Evolutionary conservation across 2,329 filamentous ascomycete genomes (phyloP), one percentile per base, ranked within the genome.

Genomic region (Colletotrichum salicis): DNA sequence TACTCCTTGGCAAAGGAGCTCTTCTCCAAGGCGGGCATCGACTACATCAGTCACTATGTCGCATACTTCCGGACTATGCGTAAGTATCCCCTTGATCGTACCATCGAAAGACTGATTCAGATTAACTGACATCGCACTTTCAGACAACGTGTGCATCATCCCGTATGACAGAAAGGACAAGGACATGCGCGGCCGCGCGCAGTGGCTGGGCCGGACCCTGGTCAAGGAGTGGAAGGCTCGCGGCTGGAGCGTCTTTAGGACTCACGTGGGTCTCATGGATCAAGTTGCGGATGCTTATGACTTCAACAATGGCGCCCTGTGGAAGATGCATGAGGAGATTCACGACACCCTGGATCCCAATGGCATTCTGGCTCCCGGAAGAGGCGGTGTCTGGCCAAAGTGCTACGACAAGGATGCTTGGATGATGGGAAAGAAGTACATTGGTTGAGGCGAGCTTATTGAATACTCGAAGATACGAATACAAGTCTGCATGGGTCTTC

Each of bases 81-180:
- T 71, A 70, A 56, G 67, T 19, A 5, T 15, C 7, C 37, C 37
- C 37, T 41, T 7, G 37, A 41, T 41, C 37, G 37, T 13, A 41
- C 5, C 13, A 19, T 41, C 6, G 37, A 41, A 41, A 15, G 15
- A 19, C 15, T 41, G 15, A 15, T 19, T 41, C 37, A 19, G 13
- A 19, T 41, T 2, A 41, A 19, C 13, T 41, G 37, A 41, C 37
- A 41, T 41, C 37, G 37, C 13, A 41, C 37, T 41, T 19, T 7
- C 37, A 37, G 68, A 88, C 74, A 88, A 89, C 70, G 83, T 87
- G 1, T 86, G 85, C 67, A 85, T 89, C 52, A 82, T 88, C 24
- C 64, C 64, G 0, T 89, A 86, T 75, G 83, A 89, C 67, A 80
- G 84, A 4, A 80, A 81, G 37, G 80, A 86, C 31, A 74, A 79